Conservation (phyloP, 768 basidiomycete species). For the Hysterangium stoloniferum region DNA sequence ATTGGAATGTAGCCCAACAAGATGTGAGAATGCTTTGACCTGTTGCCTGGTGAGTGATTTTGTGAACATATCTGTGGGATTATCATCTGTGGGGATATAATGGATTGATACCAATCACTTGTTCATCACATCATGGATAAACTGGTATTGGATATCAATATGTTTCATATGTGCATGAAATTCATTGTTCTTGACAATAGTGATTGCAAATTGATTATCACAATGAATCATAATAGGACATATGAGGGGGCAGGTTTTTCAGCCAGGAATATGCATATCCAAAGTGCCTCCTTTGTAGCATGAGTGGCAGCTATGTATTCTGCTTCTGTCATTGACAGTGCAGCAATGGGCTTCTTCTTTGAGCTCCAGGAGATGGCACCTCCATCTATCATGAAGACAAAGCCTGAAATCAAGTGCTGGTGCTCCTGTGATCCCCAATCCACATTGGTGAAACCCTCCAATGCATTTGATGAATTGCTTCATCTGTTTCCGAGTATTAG, state of each 20-base stretch:
- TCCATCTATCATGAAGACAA: constrained; percentile 19
- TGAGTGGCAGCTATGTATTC: constrained; percentile 17
- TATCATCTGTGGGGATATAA: no score
- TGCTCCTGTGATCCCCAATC: constrained; percentile 20
- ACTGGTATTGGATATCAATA: constrained; percentile 30
- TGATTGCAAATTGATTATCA: constrained; percentile 26
- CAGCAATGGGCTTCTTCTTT: no score
- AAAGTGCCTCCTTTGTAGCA: constrained; percentile 12
- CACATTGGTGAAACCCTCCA: no score
- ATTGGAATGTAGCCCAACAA: no score
- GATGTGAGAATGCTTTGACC: no score
- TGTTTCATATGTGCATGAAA: constrained; percentile 31
- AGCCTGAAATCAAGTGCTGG: constrained; percentile 27
- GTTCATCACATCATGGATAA: constrained; percentile 23
- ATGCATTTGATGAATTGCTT: no score
- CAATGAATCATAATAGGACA: constrained; percentile 8
- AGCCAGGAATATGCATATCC: constrained; percentile 9
- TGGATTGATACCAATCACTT: no score
- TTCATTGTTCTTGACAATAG: constrained; percentile 21
- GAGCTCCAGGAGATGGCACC: no score
- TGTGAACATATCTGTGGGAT: no score
- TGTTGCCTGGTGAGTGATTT: no score
- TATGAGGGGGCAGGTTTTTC: constrained; percentile 21
- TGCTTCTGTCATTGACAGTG: no score
- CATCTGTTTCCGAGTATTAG: constrained; percentile 15